These are phyloP conservation scores for Rubus parviflorus DNA, from an alignment of 306 rosid genomes.

Conservation along the genomic window DNA sequence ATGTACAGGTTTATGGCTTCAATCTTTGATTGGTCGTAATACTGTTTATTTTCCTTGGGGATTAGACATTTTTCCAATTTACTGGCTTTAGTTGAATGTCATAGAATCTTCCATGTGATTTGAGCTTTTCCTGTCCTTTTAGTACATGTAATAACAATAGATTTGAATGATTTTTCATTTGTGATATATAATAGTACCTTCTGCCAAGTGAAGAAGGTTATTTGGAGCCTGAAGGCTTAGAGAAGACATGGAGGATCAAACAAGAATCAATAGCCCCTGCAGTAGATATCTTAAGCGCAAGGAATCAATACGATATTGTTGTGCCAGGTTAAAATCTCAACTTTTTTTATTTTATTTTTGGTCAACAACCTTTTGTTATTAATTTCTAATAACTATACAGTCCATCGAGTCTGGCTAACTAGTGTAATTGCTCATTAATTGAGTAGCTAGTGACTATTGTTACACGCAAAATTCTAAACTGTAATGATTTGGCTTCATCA, in stretches of 20 bases:
- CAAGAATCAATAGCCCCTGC: conserved; percentile 65
- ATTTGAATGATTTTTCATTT: not conserved
- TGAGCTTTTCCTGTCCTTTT: not conserved
- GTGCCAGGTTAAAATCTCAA: conserved; percentile 62
- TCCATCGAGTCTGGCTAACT: not conserved
- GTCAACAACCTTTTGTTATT: conserved; percentile 2
- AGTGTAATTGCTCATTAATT: not conserved
- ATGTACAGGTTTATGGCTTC: not conserved
- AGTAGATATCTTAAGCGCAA: conserved; percentile 64
- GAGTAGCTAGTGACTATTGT: not conserved
- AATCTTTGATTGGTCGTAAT: not conserved
- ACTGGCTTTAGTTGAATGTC: not conserved
- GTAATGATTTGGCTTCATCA: not conserved
- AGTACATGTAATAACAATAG: not conserved
- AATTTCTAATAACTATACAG: not conserved
- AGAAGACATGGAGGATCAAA: conserved; percentile 74
- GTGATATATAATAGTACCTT: conserved; percentile 59
- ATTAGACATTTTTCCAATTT: not conserved
- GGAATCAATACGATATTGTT: conserved; percentile 68
- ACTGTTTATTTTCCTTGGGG: not conserved
- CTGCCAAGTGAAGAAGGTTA: conserved; percentile 80
- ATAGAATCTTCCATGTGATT: not conserved
- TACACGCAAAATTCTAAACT: not conserved
- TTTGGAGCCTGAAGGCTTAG: conserved; percentile 82
- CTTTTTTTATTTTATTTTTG: not conserved